Evolutionary conservation across 1,139 yeast species (phyloP).

Genomic region (Saccharomyces hybrid): DNA sequence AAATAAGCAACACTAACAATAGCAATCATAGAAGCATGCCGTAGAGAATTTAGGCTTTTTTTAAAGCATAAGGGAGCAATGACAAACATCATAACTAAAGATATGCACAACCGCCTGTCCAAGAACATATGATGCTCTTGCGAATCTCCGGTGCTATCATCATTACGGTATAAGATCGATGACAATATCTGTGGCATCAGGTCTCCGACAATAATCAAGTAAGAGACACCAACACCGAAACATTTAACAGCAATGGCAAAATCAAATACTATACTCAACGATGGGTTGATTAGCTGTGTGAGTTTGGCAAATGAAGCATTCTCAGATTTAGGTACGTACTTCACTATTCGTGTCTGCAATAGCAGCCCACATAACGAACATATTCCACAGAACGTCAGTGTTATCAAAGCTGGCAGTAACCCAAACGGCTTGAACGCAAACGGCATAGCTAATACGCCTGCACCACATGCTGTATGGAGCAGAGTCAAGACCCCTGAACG

Average conservation of each 20-base stretch:
- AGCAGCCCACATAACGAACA: conserved; percentile 26
- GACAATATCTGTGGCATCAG: conserved; percentile 62
- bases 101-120: conserved; percentile 57
- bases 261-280: conserved; percentile 75
- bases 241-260: conserved; percentile 84
- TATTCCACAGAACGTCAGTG: conserved; percentile 47
- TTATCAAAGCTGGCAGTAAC: conserved; percentile 54
- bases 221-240: conserved; percentile 70
- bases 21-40: conserved; percentile 64
- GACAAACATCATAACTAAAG: conserved; percentile 48
- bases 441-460: conserved; percentile 92
- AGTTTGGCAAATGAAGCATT: conserved; percentile 75
- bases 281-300: conserved; percentile 74
- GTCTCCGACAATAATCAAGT: conserved; percentile 70
- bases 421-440: conserved; percentile 85
- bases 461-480: conserved; percentile 52
- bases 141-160: background rate
- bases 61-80: conserved; percentile 58
- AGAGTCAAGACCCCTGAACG: conserved; percentile 43
- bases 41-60: conserved; percentile 57
- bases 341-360: conserved; percentile 30
- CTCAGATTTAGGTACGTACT: conserved; percentile 54
- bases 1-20: conserved; percentile 60
- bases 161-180: conserved; percentile 27
- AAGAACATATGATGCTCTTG: conserved; percentile 9